Evolutionary conservation across 129 eudicot genomes (phyloP).

Genomic region (Sambucus nigra): DNA sequence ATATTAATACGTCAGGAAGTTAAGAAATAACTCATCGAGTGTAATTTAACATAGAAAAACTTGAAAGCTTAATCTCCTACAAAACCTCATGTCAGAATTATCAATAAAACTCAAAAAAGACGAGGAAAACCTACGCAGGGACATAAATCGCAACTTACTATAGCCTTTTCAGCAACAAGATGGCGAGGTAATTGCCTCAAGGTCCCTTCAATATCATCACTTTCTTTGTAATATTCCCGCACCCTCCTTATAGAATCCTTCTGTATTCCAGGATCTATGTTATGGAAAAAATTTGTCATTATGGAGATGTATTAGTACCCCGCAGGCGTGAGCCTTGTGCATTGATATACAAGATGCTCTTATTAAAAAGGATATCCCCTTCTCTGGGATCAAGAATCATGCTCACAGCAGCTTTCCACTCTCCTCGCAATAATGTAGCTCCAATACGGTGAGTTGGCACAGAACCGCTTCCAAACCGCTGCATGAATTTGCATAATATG

Average conservation of each 20-base stretch:
- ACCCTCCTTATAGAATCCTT: conserved; percentile 55
- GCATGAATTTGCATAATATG: conserved; percentile 14
- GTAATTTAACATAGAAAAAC: neutral
- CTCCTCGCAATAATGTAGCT: conserved; percentile 77
- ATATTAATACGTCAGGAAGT: neutral
- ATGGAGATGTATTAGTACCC: neutral
- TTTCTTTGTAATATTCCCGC: conserved; percentile 84
- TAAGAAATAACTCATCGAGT: neutral
- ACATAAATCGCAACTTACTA: conserved; percentile 48
- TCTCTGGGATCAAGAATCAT: conserved; percentile 96
- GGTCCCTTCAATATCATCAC: conserved; percentile 77
- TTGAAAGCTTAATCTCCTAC: neutral
- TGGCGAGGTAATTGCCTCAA: conserved; percentile 71
- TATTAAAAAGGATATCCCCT: conserved; percentile 86
- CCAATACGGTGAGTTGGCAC: conserved; percentile 87
- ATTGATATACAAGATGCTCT: neutral
- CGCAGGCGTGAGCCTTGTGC: too few relatives aligned
- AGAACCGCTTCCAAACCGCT: conserved; percentile 95
- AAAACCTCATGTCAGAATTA: neutral
- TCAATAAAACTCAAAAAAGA: neutral
- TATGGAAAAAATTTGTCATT: conserved; percentile 21
- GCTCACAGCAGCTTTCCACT: conserved; percentile 74
- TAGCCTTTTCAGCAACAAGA: conserved; percentile 85
- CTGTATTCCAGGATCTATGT: conserved; percentile 43
- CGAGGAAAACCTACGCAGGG: conserved; percentile 6